Evolutionary conservation across 1,139 yeast species (phyloP).

Genomic region (Candida tunisiensis): DNA sequence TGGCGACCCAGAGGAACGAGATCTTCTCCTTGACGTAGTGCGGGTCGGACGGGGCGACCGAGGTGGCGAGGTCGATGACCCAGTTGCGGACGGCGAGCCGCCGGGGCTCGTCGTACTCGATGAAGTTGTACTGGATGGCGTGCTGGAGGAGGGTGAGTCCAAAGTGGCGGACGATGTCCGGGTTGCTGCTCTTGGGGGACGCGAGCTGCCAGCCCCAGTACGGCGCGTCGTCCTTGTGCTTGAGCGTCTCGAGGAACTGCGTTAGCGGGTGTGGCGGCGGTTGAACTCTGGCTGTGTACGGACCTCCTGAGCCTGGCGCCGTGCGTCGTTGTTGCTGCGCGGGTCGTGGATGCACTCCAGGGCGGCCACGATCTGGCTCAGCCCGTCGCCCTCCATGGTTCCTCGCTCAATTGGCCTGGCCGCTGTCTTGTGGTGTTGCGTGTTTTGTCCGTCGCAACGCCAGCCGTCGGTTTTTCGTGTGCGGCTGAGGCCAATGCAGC

Average conservation of each 20-base stretch:
- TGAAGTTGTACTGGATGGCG: conserved; percentile 43
- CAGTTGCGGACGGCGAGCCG: conserved; percentile 59
- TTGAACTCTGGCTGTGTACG: conserved; percentile 5
- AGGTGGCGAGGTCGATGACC: conserved; percentile 62
- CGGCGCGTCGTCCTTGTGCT: conserved; percentile 69
- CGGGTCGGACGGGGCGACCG: conserved; percentile 52
- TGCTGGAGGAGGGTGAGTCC: conserved; percentile 70
- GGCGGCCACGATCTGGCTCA: conserved; percentile 57
- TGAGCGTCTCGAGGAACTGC: conserved; percentile 54
- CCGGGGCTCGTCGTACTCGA: conserved; percentile 44
- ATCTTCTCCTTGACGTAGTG: conserved; percentile 81
- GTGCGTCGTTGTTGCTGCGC: conserved; percentile 36
- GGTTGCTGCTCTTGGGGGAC: conserved; percentile 36
- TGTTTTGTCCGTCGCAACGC: too few relatives aligned
- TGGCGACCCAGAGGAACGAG: conserved; percentile 80
- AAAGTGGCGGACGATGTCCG: conserved; percentile 70
- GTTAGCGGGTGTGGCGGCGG: conserved; percentile 8
- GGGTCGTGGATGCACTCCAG: conserved; percentile 67
- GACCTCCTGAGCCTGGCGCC: conserved; percentile 25
- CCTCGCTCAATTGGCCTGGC: too few relatives aligned
- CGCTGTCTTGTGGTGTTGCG: too few relatives aligned
- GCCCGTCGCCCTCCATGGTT: conserved; percentile 49
- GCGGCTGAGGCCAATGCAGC: too few relatives aligned
- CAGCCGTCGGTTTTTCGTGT: too few relatives aligned
- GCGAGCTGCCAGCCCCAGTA: conserved; percentile 88